Base-by-base conservation (phyloP, 495 filamentous ascomycete genomes). In the Podospora sp. region DNA sequence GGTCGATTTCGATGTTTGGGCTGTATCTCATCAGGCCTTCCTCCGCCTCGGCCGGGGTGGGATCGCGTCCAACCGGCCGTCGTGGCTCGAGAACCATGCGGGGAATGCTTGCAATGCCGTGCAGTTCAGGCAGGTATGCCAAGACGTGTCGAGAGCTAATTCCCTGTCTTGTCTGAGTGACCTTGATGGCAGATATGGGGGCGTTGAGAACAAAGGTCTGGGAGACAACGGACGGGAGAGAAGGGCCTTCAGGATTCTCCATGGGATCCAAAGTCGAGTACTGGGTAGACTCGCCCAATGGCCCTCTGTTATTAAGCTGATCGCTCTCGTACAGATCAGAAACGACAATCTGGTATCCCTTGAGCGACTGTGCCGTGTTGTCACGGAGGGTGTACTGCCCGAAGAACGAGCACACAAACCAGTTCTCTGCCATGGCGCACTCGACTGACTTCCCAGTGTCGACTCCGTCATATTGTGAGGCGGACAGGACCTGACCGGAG, bases 401-500 rank as follows among this genome's bases (percentile, higher is more conserved):
- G 73, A 85, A 94, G 80, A 94, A 91, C n/a, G 92, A 90, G 82
- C 95, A 97, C 26, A 91, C 83, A 76, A 97, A 92, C 93, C 94
- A 98, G 81, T 99, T 98, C 81, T 98, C 95, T 5, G 92, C 90
- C 29, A 98, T 80, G 35, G 85, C 85, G 40, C 91, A 91, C 22
- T 88, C 78, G 68, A 97, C 92, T 1, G 90, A 86, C 69, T 92
- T 90, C 11, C 79, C 83, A 0, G 85, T 82, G 74, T 98, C 96
- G 36, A 96, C 88, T 18, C 87, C 90, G 18, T 84, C 75, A 74
- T 97, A 90, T 2, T 82, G 88, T 55, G 82, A 82, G 1, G 90
- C 85, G 74, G 94, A 80, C 2, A 99, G 82, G 22, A 97, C 77
- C 57, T 87, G 83, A 50, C 96, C 96, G 21, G 94, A 94, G 8